phyloP scores from a whole-genome alignment of 331 rosid genomes.

The Acacia concinna region DNA sequence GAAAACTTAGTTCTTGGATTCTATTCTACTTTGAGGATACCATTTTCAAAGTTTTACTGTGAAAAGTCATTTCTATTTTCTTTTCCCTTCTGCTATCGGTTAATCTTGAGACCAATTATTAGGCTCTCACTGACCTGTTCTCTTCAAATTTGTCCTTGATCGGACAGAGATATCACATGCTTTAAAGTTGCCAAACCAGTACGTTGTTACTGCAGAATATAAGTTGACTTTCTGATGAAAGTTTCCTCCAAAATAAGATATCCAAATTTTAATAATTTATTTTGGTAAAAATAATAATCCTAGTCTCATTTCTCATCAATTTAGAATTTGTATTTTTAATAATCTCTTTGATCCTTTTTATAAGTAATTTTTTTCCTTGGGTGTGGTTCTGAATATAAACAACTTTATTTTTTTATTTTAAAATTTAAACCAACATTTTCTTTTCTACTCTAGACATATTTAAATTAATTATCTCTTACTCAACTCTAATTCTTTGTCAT shows the following conservation, averaged over 20 bases:
- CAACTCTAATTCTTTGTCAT: no score
- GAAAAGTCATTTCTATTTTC: neutral
- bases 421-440: no score
- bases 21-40: neutral
- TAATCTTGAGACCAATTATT: neutral
- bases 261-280: neutral
- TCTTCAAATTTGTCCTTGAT: neutral
- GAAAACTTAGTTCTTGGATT: neutral
- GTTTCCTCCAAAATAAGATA: neutral
- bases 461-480: no score
- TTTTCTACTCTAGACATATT: no score
- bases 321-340: neutral
- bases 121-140: neutral
- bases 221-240: neutral
- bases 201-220: neutral
- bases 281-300: neutral
- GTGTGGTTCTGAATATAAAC: no score
- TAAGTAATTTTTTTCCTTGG: no score
- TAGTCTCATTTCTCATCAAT: neutral
- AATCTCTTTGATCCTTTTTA: no score
- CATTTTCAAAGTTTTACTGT: neutral
- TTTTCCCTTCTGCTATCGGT: neutral
- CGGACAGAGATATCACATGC: neutral
- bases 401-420: no score
- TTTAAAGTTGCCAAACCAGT: neutral